Conservation (phyloP, 2,329 filamentous ascomycete genomes). For the Paecilomyces niveus region DNA sequence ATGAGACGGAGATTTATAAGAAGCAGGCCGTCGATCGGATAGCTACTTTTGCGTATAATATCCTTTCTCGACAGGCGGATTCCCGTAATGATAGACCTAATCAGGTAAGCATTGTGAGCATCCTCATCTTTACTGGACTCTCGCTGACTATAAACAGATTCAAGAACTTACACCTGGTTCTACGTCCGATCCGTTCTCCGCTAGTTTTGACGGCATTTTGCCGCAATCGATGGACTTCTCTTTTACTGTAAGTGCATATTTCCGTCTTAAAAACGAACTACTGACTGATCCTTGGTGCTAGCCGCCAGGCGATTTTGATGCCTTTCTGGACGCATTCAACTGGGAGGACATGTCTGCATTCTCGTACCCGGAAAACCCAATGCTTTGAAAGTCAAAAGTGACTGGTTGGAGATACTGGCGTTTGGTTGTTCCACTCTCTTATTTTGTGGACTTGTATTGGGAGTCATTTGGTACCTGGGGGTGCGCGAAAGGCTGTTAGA, state of each 20-base stretch:
- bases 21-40: constrained; percentile 30
- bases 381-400: not conserved
- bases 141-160: constrained; percentile 4
- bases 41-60: constrained; percentile 26
- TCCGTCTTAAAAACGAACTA: not conserved
- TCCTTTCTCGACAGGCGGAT: constrained; percentile 24
- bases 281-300: not conserved
- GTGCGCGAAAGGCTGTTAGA: not conserved
- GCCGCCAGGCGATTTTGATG: constrained; percentile 9
- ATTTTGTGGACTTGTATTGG: not conserved
- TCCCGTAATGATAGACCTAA: constrained; percentile 1
- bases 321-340: constrained; percentile 7
- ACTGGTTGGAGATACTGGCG: not conserved
- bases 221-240: not conserved
- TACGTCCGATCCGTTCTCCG: not conserved
- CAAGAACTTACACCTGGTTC: not conserved
- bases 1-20: constrained; percentile 25
- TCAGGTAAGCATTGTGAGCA: constrained; percentile 2
- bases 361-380: not conserved
- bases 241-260: not conserved
- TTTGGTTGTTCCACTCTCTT: not conserved
- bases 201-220: not conserved
- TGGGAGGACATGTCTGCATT: constrained; percentile 8
- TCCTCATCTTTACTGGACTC: not conserved
- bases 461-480: not conserved